Conservation (phyloP, 2,329 filamentous ascomycete genomes). For the Boeremia lycopersici region DNA sequence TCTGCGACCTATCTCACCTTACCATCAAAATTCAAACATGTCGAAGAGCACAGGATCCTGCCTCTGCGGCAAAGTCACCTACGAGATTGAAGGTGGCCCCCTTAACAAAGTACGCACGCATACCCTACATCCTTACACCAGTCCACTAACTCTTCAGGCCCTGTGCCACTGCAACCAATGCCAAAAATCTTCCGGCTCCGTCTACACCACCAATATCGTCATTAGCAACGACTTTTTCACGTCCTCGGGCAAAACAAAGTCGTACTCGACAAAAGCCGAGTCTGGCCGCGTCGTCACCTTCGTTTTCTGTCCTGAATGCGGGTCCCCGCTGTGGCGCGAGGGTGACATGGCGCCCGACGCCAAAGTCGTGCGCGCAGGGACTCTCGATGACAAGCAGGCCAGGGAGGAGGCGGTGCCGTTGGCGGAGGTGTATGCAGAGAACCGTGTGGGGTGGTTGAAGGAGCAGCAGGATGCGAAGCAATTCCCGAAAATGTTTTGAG, state of each 20-base stretch:
- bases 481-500: conserved; percentile 12
- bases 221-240: conserved; percentile 15
- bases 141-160: conserved; percentile 1
- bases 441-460: conserved; percentile 11
- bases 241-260: conserved; percentile 9
- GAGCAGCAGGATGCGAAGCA: conserved; percentile 14
- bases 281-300: conserved; percentile 15
- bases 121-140: not conserved
- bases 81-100: conserved; percentile 11
- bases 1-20: not conserved
- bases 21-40: not conserved
- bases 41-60: conserved; percentile 14
- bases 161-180: conserved; percentile 17
- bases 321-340: conserved; percentile 13
- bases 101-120: conserved; percentile 3
- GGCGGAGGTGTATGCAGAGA: conserved; percentile 14
- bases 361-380: conserved; percentile 9
- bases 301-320: conserved; percentile 12
- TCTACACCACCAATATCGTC: conserved; percentile 12
- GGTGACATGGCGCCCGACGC: conserved; percentile 14
- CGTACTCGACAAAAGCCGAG: conserved; percentile 13
- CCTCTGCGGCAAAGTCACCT: conserved; percentile 14
- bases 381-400: conserved; percentile 8
- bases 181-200: conserved; percentile 9
- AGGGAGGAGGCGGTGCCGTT: conserved; percentile 8